Evolutionary conservation across 139 green algal genomes (phyloP), one percentile per base, ranked within the genome.

Genomic region (Axilococcus clingmanii): DNA sequence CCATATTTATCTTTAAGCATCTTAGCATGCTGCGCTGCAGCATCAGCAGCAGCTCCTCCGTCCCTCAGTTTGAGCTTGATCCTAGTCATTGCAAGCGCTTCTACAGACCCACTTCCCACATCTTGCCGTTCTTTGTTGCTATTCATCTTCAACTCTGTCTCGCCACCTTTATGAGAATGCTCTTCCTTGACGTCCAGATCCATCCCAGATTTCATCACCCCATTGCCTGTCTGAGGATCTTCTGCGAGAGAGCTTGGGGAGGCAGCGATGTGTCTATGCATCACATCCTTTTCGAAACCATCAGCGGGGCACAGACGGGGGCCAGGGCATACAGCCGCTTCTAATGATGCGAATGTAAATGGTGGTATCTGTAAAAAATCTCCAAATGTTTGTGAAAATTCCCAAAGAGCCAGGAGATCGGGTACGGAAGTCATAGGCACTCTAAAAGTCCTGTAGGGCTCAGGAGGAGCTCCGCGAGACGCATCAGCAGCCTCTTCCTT

Each of bases 321-420:
- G 1, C 72, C 77, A 2, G 81, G 77, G 53, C 57, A 63, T 41
- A 94, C 29, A 0, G 80, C 83, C 2, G 84, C 80, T 40, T 94
- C 82, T 20, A 94, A 56, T 4, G 68, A 55, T 24, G 61, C 57
- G 0, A 89, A 69, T 5, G 75, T 67, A 50, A 85, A 78, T 4
- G 79, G 75, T 4, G 84, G 76, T 16, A 91, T 35, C 36, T 80
- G 63, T 7, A 90, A 43, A 11, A 83, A n/a, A 16, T 73, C 53
- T 6, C 60, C 67, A 64, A 89, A 85, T 0, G 68, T 55, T 52
- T 74, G 59, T 1, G 45, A 57, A 46, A 87, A 62, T 60, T 87
- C 79, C 81, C 79, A 88, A 0, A 80, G 47, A 33, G 70, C 65
- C 17, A 93, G 60, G 36, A 87, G 37, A 8, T 86, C 68, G 3